phyloP scores from a whole-genome alignment of 305 asterid genomes.

The Fraxinus platypoda region DNA sequence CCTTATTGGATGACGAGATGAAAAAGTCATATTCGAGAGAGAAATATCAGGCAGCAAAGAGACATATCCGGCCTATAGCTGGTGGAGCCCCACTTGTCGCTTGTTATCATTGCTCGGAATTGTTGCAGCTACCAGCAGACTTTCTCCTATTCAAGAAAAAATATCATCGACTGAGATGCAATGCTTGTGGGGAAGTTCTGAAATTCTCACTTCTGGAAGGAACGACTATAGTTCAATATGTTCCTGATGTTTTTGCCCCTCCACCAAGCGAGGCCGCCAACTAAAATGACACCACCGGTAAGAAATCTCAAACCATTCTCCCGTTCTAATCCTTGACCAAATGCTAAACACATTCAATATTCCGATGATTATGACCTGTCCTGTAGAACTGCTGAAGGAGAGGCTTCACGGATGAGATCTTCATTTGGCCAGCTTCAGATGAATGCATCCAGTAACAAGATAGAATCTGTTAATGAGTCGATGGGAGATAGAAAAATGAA shows the following conservation, averaged over 20 bases:
- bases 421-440: too few species aligned
- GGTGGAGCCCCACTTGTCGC: conserved; percentile 76
- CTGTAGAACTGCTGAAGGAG: too few species aligned
- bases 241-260: conserved; percentile 43
- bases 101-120: conserved; percentile 65
- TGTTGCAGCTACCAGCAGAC: conserved; percentile 74
- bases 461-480: too few species aligned
- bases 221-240: conserved; percentile 46
- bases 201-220: conserved; percentile 51
- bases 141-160: conserved; percentile 52
- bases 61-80: conserved; percentile 62
- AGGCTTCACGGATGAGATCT: too few species aligned
- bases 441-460: too few species aligned
- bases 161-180: conserved; percentile 66
- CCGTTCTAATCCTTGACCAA: conserved; percentile 7
- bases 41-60: conserved; percentile 37
- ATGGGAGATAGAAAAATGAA: too few species aligned
- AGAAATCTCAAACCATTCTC: conserved; percentile 30
- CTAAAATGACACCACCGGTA: conserved; percentile 10
- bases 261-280: conserved; percentile 45
- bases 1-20: conserved; percentile 38
- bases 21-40: conserved; percentile 41
- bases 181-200: conserved; percentile 51
- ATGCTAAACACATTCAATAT: too few species aligned
- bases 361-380: too few species aligned